A percentile compares a stretch with the other conserved stretches of the same genome.
phyloP scores from a whole-genome alignment of 2,329 filamentous ascomycete species.

The Alternaria ethzedia region DNA sequence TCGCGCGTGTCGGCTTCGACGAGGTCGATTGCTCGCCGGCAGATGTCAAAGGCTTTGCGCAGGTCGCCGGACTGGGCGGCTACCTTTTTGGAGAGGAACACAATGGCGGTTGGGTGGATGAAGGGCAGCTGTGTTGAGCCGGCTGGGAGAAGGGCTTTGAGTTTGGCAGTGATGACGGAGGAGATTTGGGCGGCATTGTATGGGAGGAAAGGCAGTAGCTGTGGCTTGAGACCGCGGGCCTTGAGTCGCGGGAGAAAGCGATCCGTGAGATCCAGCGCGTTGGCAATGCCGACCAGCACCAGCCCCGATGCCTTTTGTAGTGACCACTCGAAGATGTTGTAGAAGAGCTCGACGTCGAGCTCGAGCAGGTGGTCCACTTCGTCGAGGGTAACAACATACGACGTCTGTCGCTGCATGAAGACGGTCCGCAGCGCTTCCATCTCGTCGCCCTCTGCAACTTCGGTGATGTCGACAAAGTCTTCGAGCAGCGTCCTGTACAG shows the following conservation, averaged over 20 bases:
- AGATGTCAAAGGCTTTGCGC: slow-evolving; percentile 94
- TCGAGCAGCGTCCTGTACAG: slow-evolving; percentile 81
- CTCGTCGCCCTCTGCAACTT: slow-evolving; percentile 70
- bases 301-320: slow-evolving; percentile 80
- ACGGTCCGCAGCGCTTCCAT: slow-evolving; percentile 71
- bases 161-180: slow-evolving; percentile 80
- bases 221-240: slow-evolving; percentile 87
- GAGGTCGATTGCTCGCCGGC: slow-evolving; percentile 85
- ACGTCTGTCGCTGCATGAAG: slow-evolving; percentile 66
- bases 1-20: slow-evolving; percentile 83
- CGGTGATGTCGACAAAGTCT: slow-evolving; percentile 65
- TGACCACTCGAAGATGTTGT: slow-evolving; percentile 97
- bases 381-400: slow-evolving; percentile 87
- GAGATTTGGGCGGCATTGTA: slow-evolving; percentile 90
- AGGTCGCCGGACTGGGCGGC: slow-evolving; percentile 92
- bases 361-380: slow-evolving; percentile 95
- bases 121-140: slow-evolving; percentile 75
- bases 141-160: slow-evolving; percentile 74
- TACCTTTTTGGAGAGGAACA: slow-evolving; percentile 93
- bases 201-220: slow-evolving; percentile 87
- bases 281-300: slow-evolving; percentile 89
- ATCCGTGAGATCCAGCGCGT: slow-evolving; percentile 93
- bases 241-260: slow-evolving; percentile 93
- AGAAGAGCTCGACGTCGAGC: slow-evolving; percentile 85
- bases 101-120: slow-evolving; percentile 90